Evolutionary conservation across 257 asterid genomes (phyloP).

Genomic region (Phtheirospermum japonicum): DNA sequence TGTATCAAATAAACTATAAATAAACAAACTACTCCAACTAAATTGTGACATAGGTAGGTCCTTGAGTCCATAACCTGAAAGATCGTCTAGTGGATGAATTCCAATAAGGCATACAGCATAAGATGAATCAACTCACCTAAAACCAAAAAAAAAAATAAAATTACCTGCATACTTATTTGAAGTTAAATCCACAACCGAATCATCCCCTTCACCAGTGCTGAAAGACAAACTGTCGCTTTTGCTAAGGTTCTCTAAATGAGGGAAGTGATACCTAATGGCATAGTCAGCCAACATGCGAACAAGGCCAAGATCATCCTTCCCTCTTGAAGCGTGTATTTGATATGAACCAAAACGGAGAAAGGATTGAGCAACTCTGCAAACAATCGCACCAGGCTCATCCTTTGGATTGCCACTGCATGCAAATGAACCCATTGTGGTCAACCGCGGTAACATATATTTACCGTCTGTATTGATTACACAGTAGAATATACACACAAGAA

Average conservation of each 20-base stretch:
- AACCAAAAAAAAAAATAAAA: background rate
- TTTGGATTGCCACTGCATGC: slow-evolving; percentile 86
- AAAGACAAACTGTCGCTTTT: slow-evolving; percentile 81
- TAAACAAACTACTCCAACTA: background rate
- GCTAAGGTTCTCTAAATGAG: slow-evolving; percentile 77
- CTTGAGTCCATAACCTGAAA: background rate
- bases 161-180: slow-evolving; percentile 96
- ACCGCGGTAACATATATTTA: slow-evolving; percentile 14
- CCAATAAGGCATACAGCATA: background rate
- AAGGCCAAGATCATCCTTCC: slow-evolving; percentile 66
- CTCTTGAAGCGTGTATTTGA: slow-evolving; percentile 91
- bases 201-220: slow-evolving; percentile 79
- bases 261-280: slow-evolving; percentile 78
- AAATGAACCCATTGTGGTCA: slow-evolving; percentile 24
- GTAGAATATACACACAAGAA: background rate
- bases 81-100: background rate
- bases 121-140: slow-evolving; percentile 24
- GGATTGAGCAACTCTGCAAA: slow-evolving; percentile 90
- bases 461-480: slow-evolving; percentile 9
- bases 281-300: slow-evolving; percentile 84
- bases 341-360: slow-evolving; percentile 95
- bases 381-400: slow-evolving; percentile 97
- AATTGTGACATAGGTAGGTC: background rate
- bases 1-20: background rate
- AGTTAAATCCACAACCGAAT: slow-evolving; percentile 82